Evolutionary conservation across 2,329 filamentous ascomycete species (phyloP).

Genomic region (Cytospora piceae): DNA sequence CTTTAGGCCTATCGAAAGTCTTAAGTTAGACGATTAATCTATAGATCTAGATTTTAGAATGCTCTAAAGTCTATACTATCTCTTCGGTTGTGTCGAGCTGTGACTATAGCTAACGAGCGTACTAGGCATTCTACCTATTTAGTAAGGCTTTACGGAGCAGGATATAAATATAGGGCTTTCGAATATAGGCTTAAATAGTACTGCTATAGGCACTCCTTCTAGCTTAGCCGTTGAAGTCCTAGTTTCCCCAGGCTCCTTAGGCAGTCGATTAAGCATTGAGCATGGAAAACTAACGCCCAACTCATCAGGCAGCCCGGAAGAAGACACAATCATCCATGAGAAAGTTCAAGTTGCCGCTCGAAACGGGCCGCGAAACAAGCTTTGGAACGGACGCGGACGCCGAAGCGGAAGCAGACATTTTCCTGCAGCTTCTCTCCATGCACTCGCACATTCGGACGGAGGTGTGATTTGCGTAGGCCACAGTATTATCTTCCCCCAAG

Average conservation of each 20-base stretch:
- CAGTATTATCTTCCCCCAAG: background rate
- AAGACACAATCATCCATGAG: background rate
- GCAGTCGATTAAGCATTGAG: background rate
- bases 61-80: background rate
- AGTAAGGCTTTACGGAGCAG: background rate
- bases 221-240: background rate
- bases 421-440: background rate
- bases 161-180: background rate
- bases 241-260: background rate
- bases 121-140: background rate
- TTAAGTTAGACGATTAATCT: background rate
- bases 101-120: background rate
- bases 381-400: background rate
- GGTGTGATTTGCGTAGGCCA: background rate
- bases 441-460: background rate
- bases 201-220: background rate
- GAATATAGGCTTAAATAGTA: background rate
- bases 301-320: background rate
- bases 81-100: too few species aligned
- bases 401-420: background rate
- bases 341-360: background rate
- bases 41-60: background rate
- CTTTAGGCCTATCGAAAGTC: background rate
- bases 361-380: too few species aligned
- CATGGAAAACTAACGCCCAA: background rate